phyloP scores from a whole-genome alignment of 2,329 filamentous ascomycete species.

The Trichoderma asperellum region DNA sequence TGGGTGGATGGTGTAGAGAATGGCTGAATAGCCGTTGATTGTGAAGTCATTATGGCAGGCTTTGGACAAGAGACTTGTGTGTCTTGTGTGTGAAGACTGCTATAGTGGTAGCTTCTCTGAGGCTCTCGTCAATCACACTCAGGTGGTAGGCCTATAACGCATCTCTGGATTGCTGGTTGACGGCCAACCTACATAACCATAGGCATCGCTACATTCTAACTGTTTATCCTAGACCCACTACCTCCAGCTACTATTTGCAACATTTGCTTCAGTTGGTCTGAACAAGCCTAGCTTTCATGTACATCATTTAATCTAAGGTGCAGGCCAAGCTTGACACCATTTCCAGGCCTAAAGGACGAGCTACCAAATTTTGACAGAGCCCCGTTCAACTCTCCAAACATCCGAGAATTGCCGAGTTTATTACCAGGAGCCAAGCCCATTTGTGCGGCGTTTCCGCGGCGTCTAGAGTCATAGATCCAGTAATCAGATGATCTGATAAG shows the following conservation, averaged over 20 bases:
- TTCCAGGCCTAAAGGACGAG: background rate
- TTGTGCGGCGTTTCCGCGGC: background rate
- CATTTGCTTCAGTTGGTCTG: background rate
- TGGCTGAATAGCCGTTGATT: constrained; percentile 38
- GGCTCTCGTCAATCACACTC: background rate
- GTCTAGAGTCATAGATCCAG: constrained; percentile 35
- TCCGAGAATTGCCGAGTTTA: constrained; percentile 21
- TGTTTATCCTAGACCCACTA: constrained; percentile 5
- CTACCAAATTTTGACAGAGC: background rate
- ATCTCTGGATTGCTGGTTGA: background rate
- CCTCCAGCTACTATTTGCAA: background rate
- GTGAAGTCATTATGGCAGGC: constrained; percentile 30
- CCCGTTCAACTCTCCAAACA: background rate
- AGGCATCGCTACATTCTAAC: background rate
- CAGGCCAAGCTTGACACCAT: background rate
- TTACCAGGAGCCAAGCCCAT: constrained; percentile 4
- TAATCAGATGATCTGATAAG: constrained; percentile 54
- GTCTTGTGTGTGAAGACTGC: background rate
- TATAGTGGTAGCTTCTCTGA: background rate
- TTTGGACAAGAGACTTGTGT: background rate
- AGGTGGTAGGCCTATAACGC: background rate
- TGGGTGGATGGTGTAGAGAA: constrained; percentile 41
- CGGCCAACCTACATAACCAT: background rate
- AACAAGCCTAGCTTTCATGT: background rate
- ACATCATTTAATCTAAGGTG: background rate